Base-by-base conservation (phyloP, 2,329 filamentous ascomycete species). In the Colletotrichum lindemuthianum region DNA sequence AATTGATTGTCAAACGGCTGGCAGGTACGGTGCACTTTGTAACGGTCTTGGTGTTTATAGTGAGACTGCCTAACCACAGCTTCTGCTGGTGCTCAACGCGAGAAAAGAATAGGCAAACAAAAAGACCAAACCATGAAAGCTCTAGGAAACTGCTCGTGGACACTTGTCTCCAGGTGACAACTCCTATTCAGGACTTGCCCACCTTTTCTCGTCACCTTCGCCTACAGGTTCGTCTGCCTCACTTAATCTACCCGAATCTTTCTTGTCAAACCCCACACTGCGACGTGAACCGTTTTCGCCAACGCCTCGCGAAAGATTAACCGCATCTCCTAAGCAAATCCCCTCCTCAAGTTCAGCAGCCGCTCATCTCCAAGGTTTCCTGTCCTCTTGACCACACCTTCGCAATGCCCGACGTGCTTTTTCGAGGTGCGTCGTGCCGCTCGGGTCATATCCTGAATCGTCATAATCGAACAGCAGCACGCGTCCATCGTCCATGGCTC, bases 111-210 rank as follows among this genome's bases (percentile, higher is more conserved):
- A 36, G 37, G 33, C 36, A 45, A 63, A 65, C 56, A 34, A 65
- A 41, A 56, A 33, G 34, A 63, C 47, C 52, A 63, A 65, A 57
- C 63, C 63, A 52, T 63, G 52, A 57, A 65, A 65, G 63, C 51
- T 65, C 59, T 65, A 65, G 63, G 63, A 65, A 65, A 65, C 63
- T 61, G 59, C 52, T 57, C 59, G 41, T 45, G 52, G 59, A 65
- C 63, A 57, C 45, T 48, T 49, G 63, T 65, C 63, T 57, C 59
- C 63, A 63, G 33, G 56, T 45, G 11, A 57, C 54, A 48, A 41
- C 45, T 59, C 36, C 47, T 57, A 40, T 55, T n/a, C 63, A 57
- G 58, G 61, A 57, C 61, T 45, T 50, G 45, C 47, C 47, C 43
- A 32, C 15, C 24, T 57, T 65, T 63, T 53, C 24, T 24, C 59